Base-by-base conservation (phyloP, 805 yeast species). In the Yamadazyma phyllophila region DNA sequence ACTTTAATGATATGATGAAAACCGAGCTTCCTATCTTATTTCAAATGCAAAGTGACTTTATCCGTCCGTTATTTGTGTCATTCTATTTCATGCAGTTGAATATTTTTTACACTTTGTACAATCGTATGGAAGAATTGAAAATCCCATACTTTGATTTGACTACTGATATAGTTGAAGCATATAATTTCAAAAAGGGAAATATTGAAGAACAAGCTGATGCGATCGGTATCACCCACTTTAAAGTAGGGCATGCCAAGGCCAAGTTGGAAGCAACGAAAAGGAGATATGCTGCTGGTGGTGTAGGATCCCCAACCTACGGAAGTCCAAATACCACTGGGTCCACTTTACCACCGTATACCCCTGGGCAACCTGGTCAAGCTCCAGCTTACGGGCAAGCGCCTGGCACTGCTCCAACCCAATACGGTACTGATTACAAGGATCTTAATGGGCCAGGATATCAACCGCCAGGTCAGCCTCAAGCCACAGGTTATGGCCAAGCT, bases 51-150 rank as follows among this genome's bases (percentile, higher is more conserved):
- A 87, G 90, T 4, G 94, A 90, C 58, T 89, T 94, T 62, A 91
- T 94, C 62, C 85, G 83, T 61, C 99, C 99, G 14, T 74, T 94
- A 58, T 94, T 94, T 69, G 94, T 92, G 58, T 85, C 95, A 45
- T 84, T 94, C 66, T 94, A 94, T 70, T 94, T 82, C 76, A 94
- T 94, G 98, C 99, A 94, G 73, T 79, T 94, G 73, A 94, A 94
- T 72, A 89, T 94, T 47, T 94, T 91, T 67, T 94, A 94, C 76
- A 90, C 97, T 1, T 74, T 94, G 51, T 91, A 88, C 73, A 85
- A 78, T 61, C 80, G 87, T 58, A 88, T 92, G 88, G 96, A 92
- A 69, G 96, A 88, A 62, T 83, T 92, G 87, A 90, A 94, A 71
- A 94, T 94, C 54, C 97, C 97, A 12, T 94, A 94, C 69, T 94